These are phyloP conservation scores for Dendrobium huoshanense DNA, from an alignment of 106 monocot species.

Conservation along the genomic window DNA sequence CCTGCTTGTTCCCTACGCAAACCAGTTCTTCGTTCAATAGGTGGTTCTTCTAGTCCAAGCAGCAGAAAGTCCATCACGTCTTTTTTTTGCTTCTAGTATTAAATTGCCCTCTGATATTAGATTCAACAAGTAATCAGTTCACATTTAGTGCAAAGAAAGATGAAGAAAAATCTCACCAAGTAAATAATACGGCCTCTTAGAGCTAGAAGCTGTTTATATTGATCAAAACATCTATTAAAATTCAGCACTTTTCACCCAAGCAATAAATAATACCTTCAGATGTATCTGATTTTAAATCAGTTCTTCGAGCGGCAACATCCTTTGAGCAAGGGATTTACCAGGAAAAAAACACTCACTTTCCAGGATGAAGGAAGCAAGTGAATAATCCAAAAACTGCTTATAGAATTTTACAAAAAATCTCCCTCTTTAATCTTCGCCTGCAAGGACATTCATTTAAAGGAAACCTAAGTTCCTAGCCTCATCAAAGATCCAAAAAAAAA, in stretches of 20 bases:
- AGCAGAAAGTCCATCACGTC: constrained; percentile 51
- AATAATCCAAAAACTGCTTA: not conserved
- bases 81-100: not conserved
- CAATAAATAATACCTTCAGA: constrained; percentile 1
- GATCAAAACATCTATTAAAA: not conserved
- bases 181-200: not conserved
- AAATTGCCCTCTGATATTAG: not conserved
- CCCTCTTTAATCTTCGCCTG: not conserved
- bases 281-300: not conserved
- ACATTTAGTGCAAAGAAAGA: not conserved
- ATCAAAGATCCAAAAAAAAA: not conserved
- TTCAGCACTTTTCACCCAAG: not conserved
- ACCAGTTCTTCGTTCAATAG: constrained; percentile 53
- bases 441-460: not conserved
- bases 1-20: constrained; percentile 68
- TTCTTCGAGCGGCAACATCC: constrained; percentile 4
- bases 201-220: not conserved
- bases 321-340: not conserved
- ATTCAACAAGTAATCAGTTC: not conserved
- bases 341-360: not conserved
- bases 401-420: not conserved
- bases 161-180: not conserved
- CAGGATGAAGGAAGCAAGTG: not conserved
- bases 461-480: not conserved
- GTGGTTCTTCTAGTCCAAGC: constrained; percentile 37